Evolutionary conservation across 148 eudicot species (phyloP).

Genomic region (Amaranthus hypochondriacus): DNA sequence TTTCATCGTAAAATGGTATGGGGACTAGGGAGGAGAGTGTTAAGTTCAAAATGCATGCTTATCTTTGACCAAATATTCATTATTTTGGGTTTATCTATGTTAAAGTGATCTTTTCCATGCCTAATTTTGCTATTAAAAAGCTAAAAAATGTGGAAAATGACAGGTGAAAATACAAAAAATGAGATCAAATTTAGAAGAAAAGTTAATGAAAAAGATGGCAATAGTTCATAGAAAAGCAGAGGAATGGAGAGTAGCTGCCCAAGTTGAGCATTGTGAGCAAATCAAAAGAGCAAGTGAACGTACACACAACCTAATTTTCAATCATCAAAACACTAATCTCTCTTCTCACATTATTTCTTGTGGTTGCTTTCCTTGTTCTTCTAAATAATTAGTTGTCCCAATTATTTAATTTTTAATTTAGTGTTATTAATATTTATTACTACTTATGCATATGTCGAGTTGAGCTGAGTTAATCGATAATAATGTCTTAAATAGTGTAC

Average conservation of each 20-base stretch:
- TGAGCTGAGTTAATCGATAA: no score
- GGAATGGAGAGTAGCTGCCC: conserved; percentile 73
- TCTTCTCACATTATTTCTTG: conserved; percentile 44
- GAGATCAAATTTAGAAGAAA: conserved; percentile 82
- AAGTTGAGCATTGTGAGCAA: conserved; percentile 59
- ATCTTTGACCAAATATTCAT: no score
- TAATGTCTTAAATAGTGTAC: no score
- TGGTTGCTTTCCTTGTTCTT: conserved; percentile 64
- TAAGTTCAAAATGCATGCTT: no score
- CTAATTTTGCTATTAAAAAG: background rate
- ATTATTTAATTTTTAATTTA: no score
- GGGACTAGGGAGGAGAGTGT: no score
- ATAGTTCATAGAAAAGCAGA: conserved; percentile 71
- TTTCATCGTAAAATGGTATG: no score
- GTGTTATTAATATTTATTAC: no score
- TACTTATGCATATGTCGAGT: no score
- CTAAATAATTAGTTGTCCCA: conserved; percentile 14
- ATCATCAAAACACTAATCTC: conserved; percentile 29
- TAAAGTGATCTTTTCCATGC: background rate
- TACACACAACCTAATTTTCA: conserved; percentile 36
- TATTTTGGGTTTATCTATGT: background rate
- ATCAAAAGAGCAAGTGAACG: conserved; percentile 40
- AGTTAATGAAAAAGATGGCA: conserved; percentile 80
- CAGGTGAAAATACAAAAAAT: conserved; percentile 87
- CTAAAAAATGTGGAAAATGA: background rate